Evolutionary conservation across 495 filamentous ascomycete species (phyloP).

Genomic region (Penicillium paxilli): DNA sequence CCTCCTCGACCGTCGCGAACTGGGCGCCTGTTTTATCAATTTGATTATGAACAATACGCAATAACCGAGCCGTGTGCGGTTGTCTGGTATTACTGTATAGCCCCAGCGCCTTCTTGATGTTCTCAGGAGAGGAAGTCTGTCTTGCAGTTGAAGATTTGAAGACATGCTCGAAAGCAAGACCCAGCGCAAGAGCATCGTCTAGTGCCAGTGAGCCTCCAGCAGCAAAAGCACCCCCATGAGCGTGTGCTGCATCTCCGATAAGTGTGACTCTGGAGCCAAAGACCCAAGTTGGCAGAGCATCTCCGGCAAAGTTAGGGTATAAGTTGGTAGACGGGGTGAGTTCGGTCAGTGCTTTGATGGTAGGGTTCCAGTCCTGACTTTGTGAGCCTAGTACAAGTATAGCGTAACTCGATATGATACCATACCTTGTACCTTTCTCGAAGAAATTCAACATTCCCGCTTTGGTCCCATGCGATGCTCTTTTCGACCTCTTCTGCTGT

Average conservation of each 20-base stretch:
- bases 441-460: constrained; percentile 38
- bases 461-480: constrained; percentile 39
- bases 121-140: constrained; percentile 12
- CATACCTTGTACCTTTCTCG: constrained; percentile 34
- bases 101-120: constrained; percentile 29
- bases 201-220: constrained; percentile 53
- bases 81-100: constrained; percentile 43
- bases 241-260: constrained; percentile 50
- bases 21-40: constrained; percentile 26
- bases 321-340: constrained; percentile 41
- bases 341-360: constrained; percentile 40
- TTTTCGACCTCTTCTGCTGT: constrained; percentile 35
- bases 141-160: neutral
- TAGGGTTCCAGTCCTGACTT: constrained; percentile 43
- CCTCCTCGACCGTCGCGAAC: constrained; percentile 24
- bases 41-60: constrained; percentile 39
- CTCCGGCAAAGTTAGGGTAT: constrained; percentile 46
- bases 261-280: constrained; percentile 39
- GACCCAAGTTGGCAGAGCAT: constrained; percentile 41
- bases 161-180: constrained; percentile 25
- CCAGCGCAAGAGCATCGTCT: constrained; percentile 43
- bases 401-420: neutral
- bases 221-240: constrained; percentile 51
- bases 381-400: neutral
- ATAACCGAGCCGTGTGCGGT: constrained; percentile 40